A percentile compares a stretch with the other conserved stretches of the same genome.
phyloP scores from a whole-genome alignment of 768 basidiomycete species.

The Leccinum aurantiacum region DNA sequence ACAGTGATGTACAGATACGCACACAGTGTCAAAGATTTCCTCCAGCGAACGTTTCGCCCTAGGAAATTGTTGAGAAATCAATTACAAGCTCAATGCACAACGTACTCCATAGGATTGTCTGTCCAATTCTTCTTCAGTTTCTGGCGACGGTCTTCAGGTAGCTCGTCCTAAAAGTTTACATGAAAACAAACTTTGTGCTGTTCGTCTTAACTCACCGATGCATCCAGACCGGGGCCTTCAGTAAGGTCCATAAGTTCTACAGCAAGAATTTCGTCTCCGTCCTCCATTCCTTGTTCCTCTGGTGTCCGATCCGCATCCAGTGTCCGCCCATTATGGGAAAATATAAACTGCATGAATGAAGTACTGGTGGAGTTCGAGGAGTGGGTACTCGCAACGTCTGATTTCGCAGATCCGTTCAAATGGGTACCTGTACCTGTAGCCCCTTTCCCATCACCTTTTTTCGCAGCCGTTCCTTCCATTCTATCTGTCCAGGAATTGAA shows the following conservation, averaged over 20 bases:
- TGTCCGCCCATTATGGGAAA: constrained; percentile 78
- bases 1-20: constrained; percentile 33
- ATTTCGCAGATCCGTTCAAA: constrained; percentile 51
- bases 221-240: constrained; percentile 59
- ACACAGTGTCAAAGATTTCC: constrained; percentile 86
- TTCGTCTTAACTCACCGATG: constrained; percentile 49
- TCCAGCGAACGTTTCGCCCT: constrained; percentile 77
- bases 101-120: constrained; percentile 72
- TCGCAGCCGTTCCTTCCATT: constrained; percentile 65
- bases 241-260: constrained; percentile 92
- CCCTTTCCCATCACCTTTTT: constrained; percentile 42
- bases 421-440: constrained; percentile 26
- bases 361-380: constrained; percentile 39
- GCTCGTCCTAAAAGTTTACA: constrained; percentile 51
- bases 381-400: constrained; percentile 48
- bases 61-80: constrained; percentile 1
- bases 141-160: constrained; percentile 62
- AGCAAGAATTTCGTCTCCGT: constrained; percentile 85
- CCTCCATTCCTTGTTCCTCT: constrained; percentile 85
- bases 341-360: constrained; percentile 74
- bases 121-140: constrained; percentile 82
- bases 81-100: constrained; percentile 9
- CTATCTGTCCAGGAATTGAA: constrained; percentile 88
- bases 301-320: constrained; percentile 83
- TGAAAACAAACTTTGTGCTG: constrained; percentile 1